Conservation (phyloP, 495 filamentous ascomycete species). For the Daldinia childiae region DNA sequence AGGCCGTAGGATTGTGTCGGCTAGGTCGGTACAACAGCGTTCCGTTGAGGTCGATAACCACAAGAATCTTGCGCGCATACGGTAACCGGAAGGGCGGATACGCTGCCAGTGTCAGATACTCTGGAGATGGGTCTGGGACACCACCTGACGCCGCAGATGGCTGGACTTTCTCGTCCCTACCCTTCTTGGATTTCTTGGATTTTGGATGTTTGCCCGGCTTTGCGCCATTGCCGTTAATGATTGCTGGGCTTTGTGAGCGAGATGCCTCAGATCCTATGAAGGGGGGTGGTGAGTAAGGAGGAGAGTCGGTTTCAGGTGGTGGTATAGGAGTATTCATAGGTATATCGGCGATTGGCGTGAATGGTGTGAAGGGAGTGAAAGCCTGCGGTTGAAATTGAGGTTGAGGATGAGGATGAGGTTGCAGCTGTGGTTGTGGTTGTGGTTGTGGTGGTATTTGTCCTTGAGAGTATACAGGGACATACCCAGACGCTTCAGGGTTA, state of each 20-base stretch:
- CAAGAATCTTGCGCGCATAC: constrained; percentile 63
- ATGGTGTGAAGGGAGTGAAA: too few relatives aligned
- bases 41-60: constrained; percentile 94
- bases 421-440: neutral
- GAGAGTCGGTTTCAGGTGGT: constrained; percentile 4
- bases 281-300: constrained; percentile 5
- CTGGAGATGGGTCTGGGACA: constrained; percentile 53
- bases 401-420: neutral
- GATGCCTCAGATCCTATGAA: neutral
- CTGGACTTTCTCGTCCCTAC: constrained; percentile 34
- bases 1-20: constrained; percentile 56
- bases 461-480: neutral
- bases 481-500: neutral
- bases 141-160: constrained; percentile 60
- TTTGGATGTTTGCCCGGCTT: neutral
- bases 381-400: neutral
- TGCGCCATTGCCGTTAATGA: neutral
- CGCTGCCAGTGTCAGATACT: constrained; percentile 52
- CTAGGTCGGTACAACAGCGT: constrained; percentile 79
- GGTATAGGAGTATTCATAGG: neutral
- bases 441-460: neutral
- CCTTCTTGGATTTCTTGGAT: neutral
- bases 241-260: neutral
- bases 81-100: constrained; percentile 33
- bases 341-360: too few relatives aligned